A percentile compares a stretch with the other conserved stretches of the same genome.
These are phyloP conservation scores for Fusarium sp. DNA, from an alignment of 2,329 filamentous ascomycete species.

Conservation along the genomic window DNA sequence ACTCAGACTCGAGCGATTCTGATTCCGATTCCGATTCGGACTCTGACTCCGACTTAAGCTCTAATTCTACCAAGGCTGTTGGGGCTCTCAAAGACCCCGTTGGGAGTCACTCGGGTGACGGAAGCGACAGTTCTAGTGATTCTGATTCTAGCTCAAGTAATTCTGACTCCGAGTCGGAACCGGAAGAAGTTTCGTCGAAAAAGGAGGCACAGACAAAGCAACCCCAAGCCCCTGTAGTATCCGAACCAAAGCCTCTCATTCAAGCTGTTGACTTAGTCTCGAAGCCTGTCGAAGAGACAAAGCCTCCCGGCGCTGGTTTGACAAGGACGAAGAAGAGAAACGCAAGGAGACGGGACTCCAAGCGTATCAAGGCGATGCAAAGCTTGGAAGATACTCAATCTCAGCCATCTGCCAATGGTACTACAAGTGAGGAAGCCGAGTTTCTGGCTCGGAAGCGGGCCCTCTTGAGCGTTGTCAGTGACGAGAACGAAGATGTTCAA, in stretches of 20 bases:
- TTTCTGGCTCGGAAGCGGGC: conserved; percentile 58
- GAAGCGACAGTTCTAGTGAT: conserved; percentile 40
- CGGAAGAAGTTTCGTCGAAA: conserved; percentile 57
- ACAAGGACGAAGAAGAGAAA: conserved; percentile 66
- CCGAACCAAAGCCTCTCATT: background rate
- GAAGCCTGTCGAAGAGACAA: conserved; percentile 27
- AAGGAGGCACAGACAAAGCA: conserved; percentile 16
- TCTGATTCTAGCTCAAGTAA: conserved; percentile 42
- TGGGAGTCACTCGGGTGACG: conserved; percentile 28
- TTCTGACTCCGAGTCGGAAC: conserved; percentile 51
- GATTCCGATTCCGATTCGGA: conserved; percentile 8
- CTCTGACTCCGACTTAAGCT: conserved; percentile 18
- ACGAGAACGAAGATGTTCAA: conserved; percentile 23
- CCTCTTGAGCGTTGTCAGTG: conserved; percentile 53
- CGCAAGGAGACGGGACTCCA: conserved; percentile 60
- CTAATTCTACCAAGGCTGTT: background rate
- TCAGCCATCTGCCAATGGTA: conserved; percentile 25
- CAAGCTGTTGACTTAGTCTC: conserved; percentile 9
- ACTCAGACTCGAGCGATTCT: conserved; percentile 29
- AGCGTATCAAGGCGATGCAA: conserved; percentile 40
- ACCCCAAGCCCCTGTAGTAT: background rate
- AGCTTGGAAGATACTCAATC: conserved; percentile 35
- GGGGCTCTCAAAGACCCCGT: conserved; percentile 19
- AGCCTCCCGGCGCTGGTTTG: conserved; percentile 55
- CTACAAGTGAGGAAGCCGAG: conserved; percentile 43